Conservation (phyloP, 768 basidiomycete genomes). For the Lactarius sp. region DNA sequence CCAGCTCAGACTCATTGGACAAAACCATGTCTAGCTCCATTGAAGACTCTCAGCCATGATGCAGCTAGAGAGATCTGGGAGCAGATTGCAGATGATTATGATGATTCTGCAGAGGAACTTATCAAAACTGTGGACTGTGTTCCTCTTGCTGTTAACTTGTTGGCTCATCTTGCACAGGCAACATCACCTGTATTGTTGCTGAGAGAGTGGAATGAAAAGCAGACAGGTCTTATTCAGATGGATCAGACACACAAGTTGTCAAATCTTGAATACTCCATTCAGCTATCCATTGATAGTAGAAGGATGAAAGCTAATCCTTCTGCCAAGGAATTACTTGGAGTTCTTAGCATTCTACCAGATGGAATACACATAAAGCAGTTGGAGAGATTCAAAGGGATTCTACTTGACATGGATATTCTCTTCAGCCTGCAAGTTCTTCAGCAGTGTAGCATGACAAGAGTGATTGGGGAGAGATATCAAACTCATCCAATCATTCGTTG, state of each 20-base stretch:
- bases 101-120: no score
- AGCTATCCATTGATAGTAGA: not conserved
- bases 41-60: not conserved
- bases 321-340: slow-evolving; percentile 1
- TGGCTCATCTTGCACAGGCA: slow-evolving; percentile 3
- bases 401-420: not conserved
- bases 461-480: no score
- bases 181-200: not conserved
- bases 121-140: no score
- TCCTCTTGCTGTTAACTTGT: no score
- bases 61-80: no score
- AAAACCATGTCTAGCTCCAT: not conserved
- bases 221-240: not conserved
- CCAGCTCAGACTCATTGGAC: no score
- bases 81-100: no score
- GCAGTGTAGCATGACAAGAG: not conserved
- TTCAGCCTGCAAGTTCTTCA: not conserved
- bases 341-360: slow-evolving; percentile 4
- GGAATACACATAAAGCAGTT: slow-evolving; percentile 11
- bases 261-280: no score
- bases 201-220: slow-evolving; percentile 4
- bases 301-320: slow-evolving; percentile 2
- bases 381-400: not conserved
- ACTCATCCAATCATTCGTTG: slow-evolving; percentile 2
- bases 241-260: no score